Conservation (phyloP, 352 stramenopile species). For the Stramenopiles sp. region DNA sequence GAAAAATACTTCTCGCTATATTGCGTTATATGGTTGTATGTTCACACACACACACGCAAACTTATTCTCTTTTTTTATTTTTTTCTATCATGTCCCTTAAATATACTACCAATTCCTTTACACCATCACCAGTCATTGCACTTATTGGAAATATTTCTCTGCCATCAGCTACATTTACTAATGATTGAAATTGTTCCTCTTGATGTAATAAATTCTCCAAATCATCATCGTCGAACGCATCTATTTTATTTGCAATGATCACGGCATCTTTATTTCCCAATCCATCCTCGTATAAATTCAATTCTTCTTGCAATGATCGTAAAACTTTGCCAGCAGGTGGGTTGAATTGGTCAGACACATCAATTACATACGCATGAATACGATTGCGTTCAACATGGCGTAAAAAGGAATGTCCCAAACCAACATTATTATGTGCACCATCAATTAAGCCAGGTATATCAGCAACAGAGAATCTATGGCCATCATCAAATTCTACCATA, state of each 20-base stretch:
- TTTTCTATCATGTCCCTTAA: too few relatives aligned
- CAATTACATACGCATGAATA: conserved; percentile 47
- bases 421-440: conserved; percentile 74
- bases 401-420: conserved; percentile 94
- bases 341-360: conserved; percentile 33
- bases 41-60: too few relatives aligned
- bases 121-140: too few relatives aligned
- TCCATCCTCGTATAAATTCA: conserved; percentile 55
- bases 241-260: conserved; percentile 68
- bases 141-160: too few relatives aligned
- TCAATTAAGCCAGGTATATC: conserved; percentile 74
- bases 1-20: too few relatives aligned
- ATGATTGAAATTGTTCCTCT: too few relatives aligned
- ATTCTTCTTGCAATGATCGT: conserved; percentile 44
- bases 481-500: conserved; percentile 78
- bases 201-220: too few relatives aligned
- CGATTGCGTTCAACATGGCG: conserved; percentile 93
- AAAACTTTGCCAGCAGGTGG: conserved; percentile 32
- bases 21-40: too few relatives aligned
- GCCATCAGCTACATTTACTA: too few relatives aligned
- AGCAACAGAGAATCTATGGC: conserved; percentile 62
- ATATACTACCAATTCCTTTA: too few relatives aligned
- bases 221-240: too few relatives aligned
- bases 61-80: too few relatives aligned
- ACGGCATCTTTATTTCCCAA: conserved; percentile 55